Evolutionary conservation across 2,329 filamentous ascomycete species (phyloP), one percentile per base, ranked within the genome.

Genomic region (Chaetomium olivaceum): DNA sequence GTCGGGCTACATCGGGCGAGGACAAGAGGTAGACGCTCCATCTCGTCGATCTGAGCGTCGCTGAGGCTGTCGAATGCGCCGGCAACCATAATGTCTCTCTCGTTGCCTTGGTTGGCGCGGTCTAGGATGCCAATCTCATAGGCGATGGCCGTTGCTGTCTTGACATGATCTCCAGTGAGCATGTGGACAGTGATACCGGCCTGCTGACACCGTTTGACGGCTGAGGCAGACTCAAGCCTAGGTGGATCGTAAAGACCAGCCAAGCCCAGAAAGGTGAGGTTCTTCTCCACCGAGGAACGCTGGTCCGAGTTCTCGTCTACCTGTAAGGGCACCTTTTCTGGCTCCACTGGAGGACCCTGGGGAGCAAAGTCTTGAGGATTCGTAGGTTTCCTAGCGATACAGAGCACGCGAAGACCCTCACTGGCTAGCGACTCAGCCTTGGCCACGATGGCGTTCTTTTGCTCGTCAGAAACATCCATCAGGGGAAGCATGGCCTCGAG

Each of bases 171-270:
- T 48, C 88, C 88, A 4, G 88, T 90, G 23, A 90, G 81, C 88
- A 90, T 90, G 73, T 89, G 87, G 11, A 90, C 87, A 29, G 83
- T 81, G 67, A 90, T 85, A 51, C 88, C 88, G 19, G 88, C 87
- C 46, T 81, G 75, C 66, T 83, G 85, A 73, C 87, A 90, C 68
- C 81, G 79, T 54, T 79, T 76, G 21, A 90, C 86, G 3, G 87
- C 87, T 2, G 79, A 84, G 16, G 84, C 84, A 11, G 88, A 89
- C 74, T 91, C 90, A 0, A 83, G 78, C 11, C 90, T 86, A 59
- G 89, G 90, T 16, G 90, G 90, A 68, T 92, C 89, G 71, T 91
- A 91, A 2, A 92, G 82, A 48, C 89, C 89, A 48, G 89, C 87
- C 8, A 92, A 82, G 59, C 90, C 90, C n/a, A 90, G 81, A 73